A percentile compares a stretch with the other conserved stretches of the same genome.
phyloP scores from a whole-genome alignment of 2,329 filamentous ascomycete genomes.

The Talaromyces marneffei region DNA sequence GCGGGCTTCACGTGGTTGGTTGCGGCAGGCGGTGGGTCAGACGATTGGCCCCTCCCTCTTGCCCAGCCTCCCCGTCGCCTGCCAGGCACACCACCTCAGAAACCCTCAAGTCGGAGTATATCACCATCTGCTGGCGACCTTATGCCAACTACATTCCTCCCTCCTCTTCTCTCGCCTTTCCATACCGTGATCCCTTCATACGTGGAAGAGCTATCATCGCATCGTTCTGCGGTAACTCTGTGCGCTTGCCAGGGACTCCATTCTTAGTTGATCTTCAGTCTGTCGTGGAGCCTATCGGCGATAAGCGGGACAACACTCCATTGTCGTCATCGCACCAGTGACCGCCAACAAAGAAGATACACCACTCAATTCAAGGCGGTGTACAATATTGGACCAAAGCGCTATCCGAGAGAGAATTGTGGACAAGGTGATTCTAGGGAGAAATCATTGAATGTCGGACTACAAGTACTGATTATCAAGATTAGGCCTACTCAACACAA shows the following conservation, averaged over 20 bases:
- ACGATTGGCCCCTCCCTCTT: constrained; percentile 1
- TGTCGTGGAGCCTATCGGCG: not conserved
- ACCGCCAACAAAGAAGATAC: not conserved
- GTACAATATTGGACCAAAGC: not conserved
- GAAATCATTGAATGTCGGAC: not conserved
- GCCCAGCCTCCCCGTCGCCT: constrained; percentile 15
- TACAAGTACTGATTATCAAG: not conserved
- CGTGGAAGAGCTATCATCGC: not conserved
- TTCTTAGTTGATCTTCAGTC: not conserved
- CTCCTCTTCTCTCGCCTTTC: constrained; percentile 12
- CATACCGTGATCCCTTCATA: constrained; percentile 8
- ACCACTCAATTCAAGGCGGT: not conserved
- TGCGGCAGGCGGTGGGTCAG: constrained; percentile 19
- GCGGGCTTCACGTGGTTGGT: constrained; percentile 24
- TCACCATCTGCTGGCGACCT: constrained; percentile 1
- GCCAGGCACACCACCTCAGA: constrained; percentile 11
- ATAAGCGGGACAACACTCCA: constrained; percentile 9
- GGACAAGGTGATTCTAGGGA: not conserved
- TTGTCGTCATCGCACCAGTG: not conserved
- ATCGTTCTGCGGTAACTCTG: not conserved
- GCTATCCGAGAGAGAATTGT: not conserved
- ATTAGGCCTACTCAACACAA: not conserved
- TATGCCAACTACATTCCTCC: constrained; percentile 17
- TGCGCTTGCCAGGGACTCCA: not conserved
- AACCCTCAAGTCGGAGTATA: not conserved